Evolutionary conservation across 768 basidiomycete genomes (phyloP), one percentile per base, ranked within the genome.

Genomic region (Mycena kentingensis): DNA sequence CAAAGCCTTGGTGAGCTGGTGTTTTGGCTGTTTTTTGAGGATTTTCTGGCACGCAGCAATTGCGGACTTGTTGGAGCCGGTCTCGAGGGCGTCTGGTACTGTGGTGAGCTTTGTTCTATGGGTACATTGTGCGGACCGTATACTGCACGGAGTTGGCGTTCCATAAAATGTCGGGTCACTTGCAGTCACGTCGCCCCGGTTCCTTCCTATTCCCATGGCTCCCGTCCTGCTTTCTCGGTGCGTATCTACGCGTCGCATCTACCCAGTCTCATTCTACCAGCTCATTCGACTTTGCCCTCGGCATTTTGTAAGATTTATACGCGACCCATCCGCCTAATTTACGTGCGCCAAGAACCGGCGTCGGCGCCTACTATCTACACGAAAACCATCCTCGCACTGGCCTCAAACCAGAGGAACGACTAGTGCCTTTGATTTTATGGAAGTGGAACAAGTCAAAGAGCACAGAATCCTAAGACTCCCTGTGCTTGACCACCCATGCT

Each of bases 41-140:
- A 93, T 68, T 70, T 93, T 93, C 69, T 91, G 93, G 73, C 90
- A 92, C 7, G 84, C 77, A 34, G 90, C 83, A 49, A 93, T 79
- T 18, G 92, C 91, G 32, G 88, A 84, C 73, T 93, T 93, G 74
- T 88, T 90, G 13, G 90, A 89, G 41, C 87, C 86, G 38, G 83
- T 88, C 73, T 93, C 91, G 57, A 93, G 76, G 39, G 91, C 85
- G 78, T 93, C 91, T 93, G 66, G 3, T 44, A 52, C 3, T 18
- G 31, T 27, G 29, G 44, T 41, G 41, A 43, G 41, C 19, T 48
- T 50, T 34, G 16, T 42, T 42, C 31, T 41, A 53, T 36, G 28
- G 37, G 28, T 34, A 28, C 32, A 26, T 45, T 29, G 41, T 56
- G 58, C 80, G 61, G 47, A 90, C 90, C 90, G 66, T 93, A 93